Conservation (phyloP, 2,329 filamentous ascomycete species). For the Aspergillus aculeatinus region DNA sequence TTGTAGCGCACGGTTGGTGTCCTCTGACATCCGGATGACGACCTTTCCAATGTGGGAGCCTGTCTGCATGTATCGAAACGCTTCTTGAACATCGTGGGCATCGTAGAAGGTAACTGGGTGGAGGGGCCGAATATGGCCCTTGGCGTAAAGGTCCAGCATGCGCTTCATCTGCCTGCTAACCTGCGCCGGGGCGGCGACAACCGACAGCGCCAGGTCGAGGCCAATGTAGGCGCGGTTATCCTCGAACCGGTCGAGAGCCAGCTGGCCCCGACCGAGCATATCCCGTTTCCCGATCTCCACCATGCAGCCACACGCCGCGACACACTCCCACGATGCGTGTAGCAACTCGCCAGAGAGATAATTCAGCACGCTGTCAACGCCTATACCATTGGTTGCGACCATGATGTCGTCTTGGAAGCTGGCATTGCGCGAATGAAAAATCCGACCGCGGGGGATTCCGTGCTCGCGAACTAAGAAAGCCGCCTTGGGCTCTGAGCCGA, state of each 20-base stretch:
- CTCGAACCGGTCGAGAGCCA: conserved; percentile 18
- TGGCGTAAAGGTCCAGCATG: background rate
- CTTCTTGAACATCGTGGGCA: no score
- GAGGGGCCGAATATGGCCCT: background rate
- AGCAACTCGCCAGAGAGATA: conserved; percentile 29
- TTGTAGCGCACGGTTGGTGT: background rate
- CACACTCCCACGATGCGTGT: conserved; percentile 26
- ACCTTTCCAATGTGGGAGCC: conserved; percentile 43
- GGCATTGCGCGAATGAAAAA: conserved; percentile 26
- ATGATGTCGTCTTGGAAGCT: conserved; percentile 21
- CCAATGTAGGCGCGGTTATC: background rate
- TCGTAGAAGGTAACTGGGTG: background rate
- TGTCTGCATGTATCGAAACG: conserved; percentile 29
- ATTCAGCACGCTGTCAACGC: conserved; percentile 30
- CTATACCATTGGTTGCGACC: conserved; percentile 19
- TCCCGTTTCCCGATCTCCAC: conserved; percentile 22
- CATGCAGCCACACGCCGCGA: conserved; percentile 23
- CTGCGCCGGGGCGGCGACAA: no score
- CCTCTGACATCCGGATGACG: conserved; percentile 29
- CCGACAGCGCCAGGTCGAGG: no score
- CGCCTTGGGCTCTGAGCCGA: conserved; percentile 22
- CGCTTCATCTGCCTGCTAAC: background rate
- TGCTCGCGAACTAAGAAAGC: conserved; percentile 17
- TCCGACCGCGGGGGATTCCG: conserved; percentile 19
- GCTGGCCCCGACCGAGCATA: background rate